Evolutionary conservation across 2,329 filamentous ascomycete genomes (phyloP), one percentile per base, ranked within the genome.

Genomic region (Monosporascus sp.): DNA sequence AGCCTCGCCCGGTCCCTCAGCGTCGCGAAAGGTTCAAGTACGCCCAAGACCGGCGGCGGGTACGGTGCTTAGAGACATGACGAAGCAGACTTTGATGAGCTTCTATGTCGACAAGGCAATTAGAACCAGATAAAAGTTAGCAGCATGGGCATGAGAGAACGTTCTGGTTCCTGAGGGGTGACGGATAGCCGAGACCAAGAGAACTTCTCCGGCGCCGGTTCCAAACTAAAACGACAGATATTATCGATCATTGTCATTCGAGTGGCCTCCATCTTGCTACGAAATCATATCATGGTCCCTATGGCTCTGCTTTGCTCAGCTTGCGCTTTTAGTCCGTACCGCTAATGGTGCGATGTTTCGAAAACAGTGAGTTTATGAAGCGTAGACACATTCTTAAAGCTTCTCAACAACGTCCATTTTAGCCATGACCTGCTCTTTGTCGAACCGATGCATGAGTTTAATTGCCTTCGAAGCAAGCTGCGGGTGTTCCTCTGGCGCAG

Each of bases 391-490:
- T 17, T 27, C 37, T 58, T 41, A 63, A 45, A 55, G 43, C 54
- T 64, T 67, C 52, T 66, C 67, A 18, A 78, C 79, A 38, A 77
- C 70, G 61, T 90, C 82, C 86, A 92, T 90, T 66, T 85, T 81
- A 18, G 75, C 76, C 55, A 82, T 74, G 2, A 93, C 81, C 54
- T 91, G 80, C 5, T 83, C 80, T 25, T 79, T 72, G 0, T 81
- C 85, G 69, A 92, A 89, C 18, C 86, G 79, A 67, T 92, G 89
- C 88, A 92, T 92, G 47, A 92, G 73, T 68, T 90, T 91, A 52
- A 80, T 70, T 1, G 86, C 84, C 56, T 82, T 74, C 6, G 78
- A 77, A 1, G 80, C 80, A 3, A 77, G 79, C 52, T 75, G 72
- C 3, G 82, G 76, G 24, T 78, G 69, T 58, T 82, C 82, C 49